Evolutionary conservation across 371 early-diverging fungal species (phyloP).

Genomic region (Apophysomyces sp.): DNA sequence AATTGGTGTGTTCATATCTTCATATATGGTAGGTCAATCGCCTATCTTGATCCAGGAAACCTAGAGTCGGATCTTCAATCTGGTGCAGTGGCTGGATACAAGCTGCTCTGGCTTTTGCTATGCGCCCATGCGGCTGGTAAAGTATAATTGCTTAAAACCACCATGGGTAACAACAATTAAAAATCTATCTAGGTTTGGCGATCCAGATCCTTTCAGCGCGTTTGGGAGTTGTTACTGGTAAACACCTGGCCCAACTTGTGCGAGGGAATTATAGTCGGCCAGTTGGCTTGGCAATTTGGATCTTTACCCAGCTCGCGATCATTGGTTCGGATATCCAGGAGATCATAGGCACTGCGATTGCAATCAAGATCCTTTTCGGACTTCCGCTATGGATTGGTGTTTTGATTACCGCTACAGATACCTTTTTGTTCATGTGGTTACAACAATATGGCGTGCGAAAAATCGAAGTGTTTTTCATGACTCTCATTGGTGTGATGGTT

Average conservation of each 20-base stretch:
- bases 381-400: conserved; percentile 67
- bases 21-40: conserved; percentile 57
- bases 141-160: neutral
- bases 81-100: conserved; percentile 65
- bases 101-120: conserved; percentile 65
- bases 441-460: conserved; percentile 67
- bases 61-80: conserved; percentile 72
- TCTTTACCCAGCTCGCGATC: conserved; percentile 72
- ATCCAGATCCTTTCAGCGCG: conserved; percentile 66
- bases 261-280: conserved; percentile 47
- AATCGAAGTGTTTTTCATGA: conserved; percentile 65
- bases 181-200: conserved; percentile 43
- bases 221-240: conserved; percentile 74
- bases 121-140: conserved; percentile 57
- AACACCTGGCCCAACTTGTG: conserved; percentile 65
- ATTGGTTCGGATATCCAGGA: conserved; percentile 77
- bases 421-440: conserved; percentile 63
- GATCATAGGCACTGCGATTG: conserved; percentile 78
- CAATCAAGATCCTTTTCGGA: conserved; percentile 62
- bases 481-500: conserved; percentile 63
- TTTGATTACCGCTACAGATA: conserved; percentile 68
- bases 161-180: neutral
- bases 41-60: conserved; percentile 77
- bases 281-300: conserved; percentile 50
- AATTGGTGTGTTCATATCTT: neutral